phyloP scores from a whole-genome alignment of 345 rosid genomes.

The Nasturtium officinale region DNA sequence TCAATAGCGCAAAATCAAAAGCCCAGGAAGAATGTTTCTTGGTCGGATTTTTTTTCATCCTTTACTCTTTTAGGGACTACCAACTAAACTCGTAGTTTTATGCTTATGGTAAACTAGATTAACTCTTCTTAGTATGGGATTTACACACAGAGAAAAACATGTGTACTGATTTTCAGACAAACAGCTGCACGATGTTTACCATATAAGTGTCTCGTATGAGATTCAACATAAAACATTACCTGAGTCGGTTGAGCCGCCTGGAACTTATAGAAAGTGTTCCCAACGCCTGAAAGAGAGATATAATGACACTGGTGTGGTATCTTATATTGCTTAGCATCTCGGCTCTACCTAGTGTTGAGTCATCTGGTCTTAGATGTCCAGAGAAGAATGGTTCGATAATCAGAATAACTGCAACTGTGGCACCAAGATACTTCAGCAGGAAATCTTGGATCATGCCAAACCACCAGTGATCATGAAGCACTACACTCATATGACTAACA shows the following conservation, averaged over 20 bases:
- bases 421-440: conserved; percentile 92
- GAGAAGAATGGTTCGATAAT: conserved; percentile 97
- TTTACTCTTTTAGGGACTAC: neutral
- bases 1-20: neutral
- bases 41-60: neutral
- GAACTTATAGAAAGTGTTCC: conserved; percentile 97
- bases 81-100: conserved; percentile 1
- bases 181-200: conserved; percentile 3
- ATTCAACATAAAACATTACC: conserved; percentile 55
- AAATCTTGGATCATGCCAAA: conserved; percentile 99
- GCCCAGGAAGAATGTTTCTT: conserved; percentile 3
- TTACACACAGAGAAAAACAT: neutral
- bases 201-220: conserved; percentile 20
- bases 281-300: conserved; percentile 83
- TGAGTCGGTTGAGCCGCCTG: conserved; percentile 87
- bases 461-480: conserved; percentile 99
- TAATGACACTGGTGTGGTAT: conserved; percentile 96
- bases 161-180: neutral
- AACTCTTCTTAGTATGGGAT: neutral
- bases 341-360: conserved; percentile 92
- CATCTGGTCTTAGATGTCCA: conserved; percentile 86
- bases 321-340: conserved; percentile 98
- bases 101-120: neutral
- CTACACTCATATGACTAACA: conserved; percentile 68
- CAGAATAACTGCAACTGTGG: conserved; percentile 90